phyloP scores from a whole-genome alignment of 192 early-diverging fungal genomes.

The Entomortierella parvispora region DNA sequence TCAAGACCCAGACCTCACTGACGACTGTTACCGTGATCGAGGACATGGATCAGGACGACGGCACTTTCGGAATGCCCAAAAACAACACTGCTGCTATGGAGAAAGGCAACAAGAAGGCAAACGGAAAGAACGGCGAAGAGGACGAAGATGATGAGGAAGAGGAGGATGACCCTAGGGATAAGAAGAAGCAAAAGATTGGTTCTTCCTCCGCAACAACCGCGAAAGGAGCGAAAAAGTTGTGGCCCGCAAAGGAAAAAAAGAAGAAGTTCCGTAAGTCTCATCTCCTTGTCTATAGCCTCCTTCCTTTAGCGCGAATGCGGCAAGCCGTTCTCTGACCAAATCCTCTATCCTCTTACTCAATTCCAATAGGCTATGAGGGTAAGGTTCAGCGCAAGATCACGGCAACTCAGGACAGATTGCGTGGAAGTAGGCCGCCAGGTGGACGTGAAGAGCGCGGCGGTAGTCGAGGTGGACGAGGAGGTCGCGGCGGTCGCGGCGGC shows the following conservation, averaged over 20 bases:
- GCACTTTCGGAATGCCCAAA: slow-evolving; percentile 34
- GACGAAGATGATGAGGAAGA: slow-evolving; percentile 16
- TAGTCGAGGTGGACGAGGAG: slow-evolving; percentile 7
- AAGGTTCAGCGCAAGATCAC: slow-evolving; percentile 42
- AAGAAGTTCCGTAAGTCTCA: slow-evolving; percentile 54
- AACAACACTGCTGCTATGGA: slow-evolving; percentile 30
- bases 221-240: slow-evolving; percentile 32
- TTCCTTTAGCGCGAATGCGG: too few relatives aligned
- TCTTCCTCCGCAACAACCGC: slow-evolving; percentile 34
- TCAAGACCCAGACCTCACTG: slow-evolving; percentile 62
- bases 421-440: slow-evolving; percentile 15
- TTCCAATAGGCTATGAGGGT: slow-evolving; percentile 36
- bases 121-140: slow-evolving; percentile 4
- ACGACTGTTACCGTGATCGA: slow-evolving; percentile 80
- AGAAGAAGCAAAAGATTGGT: slow-evolving; percentile 37
- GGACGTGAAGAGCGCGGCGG: slow-evolving; percentile 38
- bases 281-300: too few relatives aligned
- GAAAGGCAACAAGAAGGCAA: slow-evolving; percentile 17
- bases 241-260: slow-evolving; percentile 34
- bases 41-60: slow-evolving; percentile 69
- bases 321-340: neutral
- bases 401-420: slow-evolving; percentile 24
- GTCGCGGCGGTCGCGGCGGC: slow-evolving; percentile 1
- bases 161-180: slow-evolving; percentile 13
- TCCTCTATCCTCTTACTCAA: neutral